Evolutionary conservation across 495 filamentous ascomycete genomes (phyloP).

Genomic region (Xylaria venustula): DNA sequence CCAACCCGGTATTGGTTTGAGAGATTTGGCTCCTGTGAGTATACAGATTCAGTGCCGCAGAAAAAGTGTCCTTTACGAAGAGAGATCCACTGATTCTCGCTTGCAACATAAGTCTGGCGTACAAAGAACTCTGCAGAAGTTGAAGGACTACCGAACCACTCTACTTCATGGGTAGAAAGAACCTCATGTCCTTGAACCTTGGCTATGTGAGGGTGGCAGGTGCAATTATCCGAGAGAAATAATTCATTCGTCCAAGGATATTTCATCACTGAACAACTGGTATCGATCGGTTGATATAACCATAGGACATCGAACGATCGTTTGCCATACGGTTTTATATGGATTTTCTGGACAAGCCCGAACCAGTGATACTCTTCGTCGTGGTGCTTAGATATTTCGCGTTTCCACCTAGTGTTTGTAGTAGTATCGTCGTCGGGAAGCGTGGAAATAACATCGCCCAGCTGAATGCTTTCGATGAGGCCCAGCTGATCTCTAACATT

Average conservation of each 20-base stretch:
- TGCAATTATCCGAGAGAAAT: slow-evolving; percentile 76
- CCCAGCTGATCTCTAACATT: not conserved
- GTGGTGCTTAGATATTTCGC: slow-evolving; percentile 33
- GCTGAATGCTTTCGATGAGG: slow-evolving; percentile 26
- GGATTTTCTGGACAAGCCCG: slow-evolving; percentile 61
- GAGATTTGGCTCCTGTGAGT: not conserved
- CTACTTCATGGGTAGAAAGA: slow-evolving; percentile 50
- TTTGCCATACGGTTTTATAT: slow-evolving; percentile 30
- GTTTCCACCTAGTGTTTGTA: slow-evolving; percentile 55
- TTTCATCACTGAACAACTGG: slow-evolving; percentile 57
- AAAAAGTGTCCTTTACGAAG: slow-evolving; percentile 47
- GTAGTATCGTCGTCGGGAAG: slow-evolving; percentile 31
- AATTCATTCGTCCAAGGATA: slow-evolving; percentile 71
- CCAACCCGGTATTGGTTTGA: slow-evolving; percentile 39
- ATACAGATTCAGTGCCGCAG: slow-evolving; percentile 29
- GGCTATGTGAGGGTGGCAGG: slow-evolving; percentile 47
- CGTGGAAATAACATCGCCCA: slow-evolving; percentile 44
- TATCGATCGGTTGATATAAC: slow-evolving; percentile 69
- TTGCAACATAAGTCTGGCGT: slow-evolving; percentile 61
- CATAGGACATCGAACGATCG: slow-evolving; percentile 61
- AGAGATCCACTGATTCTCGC: slow-evolving; percentile 49
- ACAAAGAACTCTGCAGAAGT: slow-evolving; percentile 56
- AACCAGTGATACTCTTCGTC: slow-evolving; percentile 55
- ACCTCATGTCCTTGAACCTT: slow-evolving; percentile 53
- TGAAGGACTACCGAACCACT: slow-evolving; percentile 51